Evolutionary conservation across 345 rosid genomes (phyloP), one percentile per base, ranked within the genome.

Genomic region (Aquilaria malaccensis): DNA sequence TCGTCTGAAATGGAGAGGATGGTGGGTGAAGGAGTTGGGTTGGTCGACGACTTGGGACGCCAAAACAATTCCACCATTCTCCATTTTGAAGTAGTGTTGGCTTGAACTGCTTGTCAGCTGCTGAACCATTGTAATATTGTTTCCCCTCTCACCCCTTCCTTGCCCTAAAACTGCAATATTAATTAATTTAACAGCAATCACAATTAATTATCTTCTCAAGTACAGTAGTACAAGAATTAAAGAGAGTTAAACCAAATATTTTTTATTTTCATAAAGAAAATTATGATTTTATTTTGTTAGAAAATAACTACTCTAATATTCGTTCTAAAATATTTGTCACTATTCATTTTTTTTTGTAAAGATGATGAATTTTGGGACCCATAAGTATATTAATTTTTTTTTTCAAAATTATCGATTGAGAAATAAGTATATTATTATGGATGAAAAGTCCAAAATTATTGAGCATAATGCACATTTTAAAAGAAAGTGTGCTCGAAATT

Each of bases 21-120:
- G 61, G 3, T 67, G 70, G 52, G 66, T 55, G 58, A 66, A 13
- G 22, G 22, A 22, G 45, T 70, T 55, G 37, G 77, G 58, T 6
- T 57, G 73, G 53, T 57, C 43, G 43, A 56, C 31, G 49, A 54
- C 22, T 69, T 37, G 12, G 10, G 62, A 64, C 47, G 67, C 53
- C 6, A 74, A 61, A 58, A 69, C 67, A 58, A 76, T 63, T 33
- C 75, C 70, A 51, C 87, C 83, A 55, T 64, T 80, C 67, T 76
- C 76, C 79, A 78, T 56, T 71, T 74, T 68, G 65, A 78, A 72
- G 49, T 72, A 74, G 12, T 68, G 74, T 29, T 32, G 71, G 61
- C 53, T 55, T 6, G 72, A 65, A 63, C 54, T 50, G 13, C 52
- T 13, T 11, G 58, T 52, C n/a, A 49, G 11, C 49, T 33, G 69